Evolutionary conservation across 2,329 filamentous ascomycete species (phyloP), one percentile per base, ranked within the genome.

Genomic region (Colletotrichum shisoi): DNA sequence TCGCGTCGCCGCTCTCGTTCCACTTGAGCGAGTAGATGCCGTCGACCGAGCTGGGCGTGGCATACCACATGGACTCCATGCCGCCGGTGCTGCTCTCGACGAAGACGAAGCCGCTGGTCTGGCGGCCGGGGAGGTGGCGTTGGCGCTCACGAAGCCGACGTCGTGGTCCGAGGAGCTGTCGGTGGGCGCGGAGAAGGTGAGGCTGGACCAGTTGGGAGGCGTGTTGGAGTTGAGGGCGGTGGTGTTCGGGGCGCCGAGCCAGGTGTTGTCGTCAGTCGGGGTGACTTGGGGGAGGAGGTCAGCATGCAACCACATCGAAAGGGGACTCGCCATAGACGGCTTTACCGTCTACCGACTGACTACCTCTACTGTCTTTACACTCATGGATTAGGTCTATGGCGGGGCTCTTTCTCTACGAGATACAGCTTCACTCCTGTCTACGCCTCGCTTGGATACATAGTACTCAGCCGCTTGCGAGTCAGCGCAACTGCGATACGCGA

Each of bases 61-160:
- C 71, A 46, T 71, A 73, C 72, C 72, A 75, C 45, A 70, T 24
- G 5, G 70, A 71, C 39, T 70, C 56, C 21, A 75, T 69, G 1
- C 39, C 39, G 59, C 59, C 52, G 39, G 69, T 19, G 37, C 46
- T 15, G 39, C 24, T 8, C 37, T 48, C 12, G 21, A 65, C 57
- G 44, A 74, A 60, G 9, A 69, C 53, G 66, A 74, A 75, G 5
- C 72, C 73, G 3, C 57, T 59, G n/a, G 65, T 72, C 44, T 62
- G 46, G 1, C 67, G 40, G 42, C 67, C 69, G 2, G 57, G 3
- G 54, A 49, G 4, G 48, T 54, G 1, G 57, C 44, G 37, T 58
- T 63, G 27, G 64, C 54, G 42, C 31, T 13, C 46, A 61, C 65
- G 63, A 75, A 73, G 2, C 70, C 71, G 17, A 73, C 71, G 21